phyloP scores from a whole-genome alignment of 352 stramenopile genomes.

The Pythium phragmitis region DNA sequence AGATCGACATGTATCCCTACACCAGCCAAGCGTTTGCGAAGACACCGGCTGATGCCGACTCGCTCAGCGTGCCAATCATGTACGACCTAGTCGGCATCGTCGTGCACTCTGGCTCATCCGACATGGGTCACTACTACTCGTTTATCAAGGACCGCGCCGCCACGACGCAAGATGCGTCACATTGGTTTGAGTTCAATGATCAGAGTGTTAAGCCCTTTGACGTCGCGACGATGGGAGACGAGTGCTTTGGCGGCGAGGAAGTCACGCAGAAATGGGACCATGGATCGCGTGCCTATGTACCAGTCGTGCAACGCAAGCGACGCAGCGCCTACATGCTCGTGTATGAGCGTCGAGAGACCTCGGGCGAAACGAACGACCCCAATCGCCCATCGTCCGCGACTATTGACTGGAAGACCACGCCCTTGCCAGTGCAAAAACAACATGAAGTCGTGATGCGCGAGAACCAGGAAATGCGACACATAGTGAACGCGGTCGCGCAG shows the following conservation, averaged over 20 bases:
- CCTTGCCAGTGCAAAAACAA: slow-evolving; percentile 8
- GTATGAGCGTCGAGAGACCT: slow-evolving; percentile 47
- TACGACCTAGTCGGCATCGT: slow-evolving; percentile 92
- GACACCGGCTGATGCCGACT: background rate
- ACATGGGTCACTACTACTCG: slow-evolving; percentile 95
- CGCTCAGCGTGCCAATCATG: slow-evolving; percentile 23
- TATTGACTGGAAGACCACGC: slow-evolving; percentile 4
- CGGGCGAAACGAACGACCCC: background rate
- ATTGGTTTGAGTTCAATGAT: slow-evolving; percentile 94
- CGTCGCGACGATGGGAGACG: slow-evolving; percentile 57
- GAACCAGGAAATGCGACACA: slow-evolving; percentile 20
- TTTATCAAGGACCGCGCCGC: slow-evolving; percentile 84
- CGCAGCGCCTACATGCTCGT: slow-evolving; percentile 80
- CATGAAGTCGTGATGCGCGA: slow-evolving; percentile 4
- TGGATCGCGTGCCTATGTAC: slow-evolving; percentile 26
- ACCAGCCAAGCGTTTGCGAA: slow-evolving; percentile 61
- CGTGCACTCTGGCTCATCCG: slow-evolving; percentile 90
- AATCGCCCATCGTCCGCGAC: background rate
- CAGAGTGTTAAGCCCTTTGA: slow-evolving; percentile 85
- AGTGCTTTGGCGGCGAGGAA: slow-evolving; percentile 92
- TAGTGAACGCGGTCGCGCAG: slow-evolving; percentile 11
- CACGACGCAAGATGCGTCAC: background rate
- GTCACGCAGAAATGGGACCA: slow-evolving; percentile 54
- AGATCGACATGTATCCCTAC: slow-evolving; percentile 91
- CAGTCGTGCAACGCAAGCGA: slow-evolving; percentile 57